Base-by-base conservation (phyloP, 345 rosid species). In the Raphanus sativus region DNA sequence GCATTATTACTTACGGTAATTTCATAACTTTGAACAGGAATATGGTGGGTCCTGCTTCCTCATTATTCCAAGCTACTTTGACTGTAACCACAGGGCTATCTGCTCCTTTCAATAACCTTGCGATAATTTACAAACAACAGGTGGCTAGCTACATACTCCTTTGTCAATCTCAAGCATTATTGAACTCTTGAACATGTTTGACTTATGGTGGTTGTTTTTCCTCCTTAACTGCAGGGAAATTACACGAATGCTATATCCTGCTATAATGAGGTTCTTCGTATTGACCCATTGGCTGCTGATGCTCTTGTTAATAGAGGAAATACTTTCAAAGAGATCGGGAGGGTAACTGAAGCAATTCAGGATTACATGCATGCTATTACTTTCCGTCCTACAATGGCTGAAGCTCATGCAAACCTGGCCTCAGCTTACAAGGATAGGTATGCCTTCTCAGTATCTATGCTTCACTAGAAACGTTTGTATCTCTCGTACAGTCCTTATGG, bases 381-480 rank as follows among this genome's bases (percentile, higher is more conserved):
- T 62, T 77, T 91, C 69, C 85, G 96, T 67, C 99, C 99, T 52
- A 71, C 88, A 45, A 96, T 96, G 99, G 94, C 98, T 68, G 99
- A 96, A 84, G 99, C 99, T 48, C 99, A 96, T 87, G 98, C 99
- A 76, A 96, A 96, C 83, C 82, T 96, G 78, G 99, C 99, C 74
- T 96, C 99, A n/a, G 98, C 99, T 71, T 93, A 96, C 75, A 96
- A 96, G 80, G 99, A 96, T 82, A 96, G 99, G 99, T 93, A 84
- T 56, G 63, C 61, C 7, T 67, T 73, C 28, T 38, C 21, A 21
- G 21, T 21, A 21, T 21, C 21, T 21, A 21, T 21, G 21, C 21
- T 21, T 21, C 21, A 1, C 21, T 21, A 21, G 21, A 21, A 21
- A 21, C 21, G 21, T 21, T 21, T 21, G 21, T 21, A 21, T 21